A percentile compares a stretch with the other conserved stretches of the same genome.
phyloP scores from a whole-genome alignment of 495 filamentous ascomycete species.

The Monascus purpureus region DNA sequence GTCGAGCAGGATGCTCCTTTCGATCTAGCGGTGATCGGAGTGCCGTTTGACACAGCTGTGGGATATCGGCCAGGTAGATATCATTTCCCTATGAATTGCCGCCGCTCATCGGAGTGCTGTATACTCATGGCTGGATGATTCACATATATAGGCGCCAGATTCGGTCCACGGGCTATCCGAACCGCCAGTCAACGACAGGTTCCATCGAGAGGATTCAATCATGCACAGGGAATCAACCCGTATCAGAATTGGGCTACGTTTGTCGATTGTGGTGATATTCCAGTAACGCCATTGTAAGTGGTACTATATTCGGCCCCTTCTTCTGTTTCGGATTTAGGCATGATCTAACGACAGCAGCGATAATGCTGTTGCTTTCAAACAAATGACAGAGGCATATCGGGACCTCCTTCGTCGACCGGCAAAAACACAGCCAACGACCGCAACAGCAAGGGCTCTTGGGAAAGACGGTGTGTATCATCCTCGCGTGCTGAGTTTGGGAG shows the following conservation, averaged over 20 bases:
- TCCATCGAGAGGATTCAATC: constrained; percentile 23
- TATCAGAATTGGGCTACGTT: constrained; percentile 33
- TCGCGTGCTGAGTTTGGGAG: constrained; percentile 35
- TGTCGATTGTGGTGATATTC: constrained; percentile 39
- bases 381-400: constrained; percentile 4
- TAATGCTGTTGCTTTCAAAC: neutral
- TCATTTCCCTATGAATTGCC: neutral
- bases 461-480: constrained; percentile 9
- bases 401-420: constrained; percentile 11
- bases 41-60: constrained; percentile 37
- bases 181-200: constrained; percentile 30
- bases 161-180: constrained; percentile 35
- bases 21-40: constrained; percentile 25
- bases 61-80: neutral
- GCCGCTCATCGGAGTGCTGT: neutral
- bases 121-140: neutral
- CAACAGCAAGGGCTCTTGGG: constrained; percentile 2
- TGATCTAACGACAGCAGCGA: neutral
- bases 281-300: constrained; percentile 32
- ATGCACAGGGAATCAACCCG: constrained; percentile 31
- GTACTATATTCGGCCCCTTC: neutral
- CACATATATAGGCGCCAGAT: constrained; percentile 23
- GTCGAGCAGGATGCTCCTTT: constrained; percentile 10
- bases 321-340: neutral
- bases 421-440: constrained; percentile 12